These are phyloP conservation scores for Theileria parva DNA, from an alignment of 169 alveolate genomes.

Conservation along the genomic window DNA sequence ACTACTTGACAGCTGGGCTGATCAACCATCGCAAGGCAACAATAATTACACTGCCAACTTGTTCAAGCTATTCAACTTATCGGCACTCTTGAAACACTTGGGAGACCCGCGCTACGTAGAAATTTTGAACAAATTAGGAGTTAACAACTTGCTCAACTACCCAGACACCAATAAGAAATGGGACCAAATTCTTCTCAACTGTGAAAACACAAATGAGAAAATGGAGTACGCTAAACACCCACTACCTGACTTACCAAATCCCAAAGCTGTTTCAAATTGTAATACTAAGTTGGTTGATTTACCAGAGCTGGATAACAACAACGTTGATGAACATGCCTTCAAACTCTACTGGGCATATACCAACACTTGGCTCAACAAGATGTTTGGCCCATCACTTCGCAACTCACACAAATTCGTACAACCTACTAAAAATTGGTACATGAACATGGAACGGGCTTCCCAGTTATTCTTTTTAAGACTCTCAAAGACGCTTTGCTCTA, in stretches of 20 bases:
- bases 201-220: neutral
- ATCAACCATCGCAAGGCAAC: constrained; percentile 5
- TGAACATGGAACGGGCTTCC: constrained; percentile 39
- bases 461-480: constrained; percentile 54
- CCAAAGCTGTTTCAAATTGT: constrained; percentile 34
- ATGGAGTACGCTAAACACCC: constrained; percentile 15
- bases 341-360: constrained; percentile 66
- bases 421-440: constrained; percentile 56
- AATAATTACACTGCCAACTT: constrained; percentile 17
- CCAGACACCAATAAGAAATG: constrained; percentile 49
- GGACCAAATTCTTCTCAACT: constrained; percentile 33
- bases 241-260: constrained; percentile 50
- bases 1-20: constrained; percentile 56
- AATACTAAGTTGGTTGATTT: constrained; percentile 44
- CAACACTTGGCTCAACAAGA: constrained; percentile 51
- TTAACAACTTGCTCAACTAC: constrained; percentile 26
- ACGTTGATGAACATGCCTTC: constrained; percentile 44
- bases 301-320: constrained; percentile 40
- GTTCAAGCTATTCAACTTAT: constrained; percentile 55
- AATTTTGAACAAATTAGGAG: constrained; percentile 30
- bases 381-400: constrained; percentile 33
- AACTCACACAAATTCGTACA: constrained; percentile 16
- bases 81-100: constrained; percentile 57
- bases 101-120: constrained; percentile 60
- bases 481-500: constrained; percentile 60